These are phyloP conservation scores for Diaporthe ampelina DNA, from an alignment of 2,329 filamentous ascomycete genomes.

Conservation along the genomic window DNA sequence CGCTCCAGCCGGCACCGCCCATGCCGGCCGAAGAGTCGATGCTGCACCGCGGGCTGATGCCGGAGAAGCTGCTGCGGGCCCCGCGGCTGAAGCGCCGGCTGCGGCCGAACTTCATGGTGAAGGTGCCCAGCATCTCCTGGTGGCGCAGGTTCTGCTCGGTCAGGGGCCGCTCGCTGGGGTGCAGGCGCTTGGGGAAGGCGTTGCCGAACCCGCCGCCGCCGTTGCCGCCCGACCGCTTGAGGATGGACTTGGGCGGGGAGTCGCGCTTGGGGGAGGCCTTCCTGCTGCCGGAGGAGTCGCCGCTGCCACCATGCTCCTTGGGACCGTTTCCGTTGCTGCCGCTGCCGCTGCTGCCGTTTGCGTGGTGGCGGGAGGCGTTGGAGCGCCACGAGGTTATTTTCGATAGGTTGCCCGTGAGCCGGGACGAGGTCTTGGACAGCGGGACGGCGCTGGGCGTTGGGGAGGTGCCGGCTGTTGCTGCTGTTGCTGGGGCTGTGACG, in stretches of 20 bases:
- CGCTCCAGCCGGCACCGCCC: not conserved
- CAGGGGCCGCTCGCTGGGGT: conserved; percentile 61
- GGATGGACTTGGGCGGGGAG: conserved; percentile 30
- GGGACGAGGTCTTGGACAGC: not conserved
- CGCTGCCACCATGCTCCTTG: not conserved
- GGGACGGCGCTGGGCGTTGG: conserved; percentile 19
- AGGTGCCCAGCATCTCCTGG: conserved; percentile 61
- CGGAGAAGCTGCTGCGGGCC: conserved; percentile 45
- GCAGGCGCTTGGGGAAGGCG: conserved; percentile 44
- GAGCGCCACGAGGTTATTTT: conserved; percentile 38
- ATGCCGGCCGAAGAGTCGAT: not conserved
- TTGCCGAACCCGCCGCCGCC: not conserved
- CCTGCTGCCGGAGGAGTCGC: conserved; percentile 42
- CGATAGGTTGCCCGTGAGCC: conserved; percentile 8
- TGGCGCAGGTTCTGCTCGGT: conserved; percentile 61
- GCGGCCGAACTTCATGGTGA: conserved; percentile 61
- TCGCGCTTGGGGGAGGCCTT: conserved; percentile 42
- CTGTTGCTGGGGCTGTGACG: not conserved
- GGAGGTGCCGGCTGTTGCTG: not conserved
- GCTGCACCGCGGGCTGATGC: conserved; percentile 57
- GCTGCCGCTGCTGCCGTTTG: not conserved
- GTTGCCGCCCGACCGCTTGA: conserved; percentile 6
- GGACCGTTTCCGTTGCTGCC: not conserved
- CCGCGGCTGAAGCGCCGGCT: conserved; percentile 41
- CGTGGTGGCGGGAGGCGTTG: not conserved